A percentile compares a stretch with the other conserved stretches of the same genome.
These are phyloP conservation scores for Ceratocystis alfenasii DNA, from an alignment of 2,329 filamentous ascomycete species.

Conservation along the genomic window DNA sequence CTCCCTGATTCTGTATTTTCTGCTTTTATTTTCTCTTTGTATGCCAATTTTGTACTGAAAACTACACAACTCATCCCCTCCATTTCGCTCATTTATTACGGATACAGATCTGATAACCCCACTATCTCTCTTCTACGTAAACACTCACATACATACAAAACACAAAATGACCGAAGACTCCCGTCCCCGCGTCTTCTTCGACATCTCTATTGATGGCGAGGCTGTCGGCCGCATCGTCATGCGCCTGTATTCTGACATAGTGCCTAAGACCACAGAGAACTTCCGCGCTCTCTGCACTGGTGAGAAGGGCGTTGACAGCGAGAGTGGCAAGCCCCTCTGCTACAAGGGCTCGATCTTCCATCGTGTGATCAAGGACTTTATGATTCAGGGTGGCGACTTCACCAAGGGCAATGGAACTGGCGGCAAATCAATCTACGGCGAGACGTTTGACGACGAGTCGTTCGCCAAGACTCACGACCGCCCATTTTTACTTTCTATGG, in stretches of 20 bases:
- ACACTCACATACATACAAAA: constrained; percentile 5
- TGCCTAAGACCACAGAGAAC: constrained; percentile 93
- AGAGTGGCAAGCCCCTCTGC: constrained; percentile 71
- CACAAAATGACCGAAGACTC: constrained; percentile 31
- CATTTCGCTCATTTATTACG: not conserved
- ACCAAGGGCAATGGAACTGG: constrained; percentile 89
- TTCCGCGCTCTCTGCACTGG: constrained; percentile 90
- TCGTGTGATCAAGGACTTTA: constrained; percentile 95
- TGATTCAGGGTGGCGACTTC: constrained; percentile 98
- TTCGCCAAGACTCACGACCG: constrained; percentile 84
- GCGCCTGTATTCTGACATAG: constrained; percentile 64
- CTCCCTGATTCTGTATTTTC: not conserved
- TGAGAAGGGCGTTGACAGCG: constrained; percentile 69
- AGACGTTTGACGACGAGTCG: constrained; percentile 95
- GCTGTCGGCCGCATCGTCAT: constrained; percentile 69
- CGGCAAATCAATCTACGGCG: constrained; percentile 93
- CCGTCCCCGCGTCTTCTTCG: constrained; percentile 81
- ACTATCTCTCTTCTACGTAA: constrained; percentile 14
- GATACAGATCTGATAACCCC: constrained; percentile 14
- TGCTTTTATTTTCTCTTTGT: constrained; percentile 8
- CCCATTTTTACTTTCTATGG: constrained; percentile 93
- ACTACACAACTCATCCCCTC: not conserved
- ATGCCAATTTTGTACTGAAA: not conserved
- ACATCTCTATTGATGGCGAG: constrained; percentile 68
- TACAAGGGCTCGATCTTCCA: constrained; percentile 93